Evolutionary conservation across 1,284 basidiomycete species (phyloP), one percentile per base, ranked within the genome.

Genomic region (Singerocomus inundabilis): DNA sequence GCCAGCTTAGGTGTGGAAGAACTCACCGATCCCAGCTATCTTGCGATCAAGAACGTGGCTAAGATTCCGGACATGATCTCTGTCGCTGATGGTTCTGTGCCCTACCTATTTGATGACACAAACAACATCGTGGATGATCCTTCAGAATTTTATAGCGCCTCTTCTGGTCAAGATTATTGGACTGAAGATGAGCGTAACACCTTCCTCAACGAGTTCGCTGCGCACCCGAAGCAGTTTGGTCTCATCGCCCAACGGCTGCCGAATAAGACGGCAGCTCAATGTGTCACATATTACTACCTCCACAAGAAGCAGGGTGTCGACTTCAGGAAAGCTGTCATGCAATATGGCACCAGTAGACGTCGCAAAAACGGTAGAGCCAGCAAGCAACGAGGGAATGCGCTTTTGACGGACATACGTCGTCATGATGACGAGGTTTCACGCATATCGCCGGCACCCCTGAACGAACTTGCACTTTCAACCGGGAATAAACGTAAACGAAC

Each of bases 191-290:
- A 98, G 72, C 88, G 88, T 62, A 74, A 79, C 44, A 81, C 82
- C 24, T 95, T 95, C 69, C 70, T 89, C 46, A 84, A 87, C 62
- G 85, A 88, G 60, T 98, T 90, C 66, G 87, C 90, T 4, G 78
- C 83, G 15, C 81, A 85, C 64, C 95, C 95, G 8, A 98, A 98
- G 69, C 95, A 98, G 67, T 98, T 98, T 64, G 93, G 92, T 38
- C 72, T 83, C 58, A 95, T 98, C 53, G 86, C 95, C 1, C 81
- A 86, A 31, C 81, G 75, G 48, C 71, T 98, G 16, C 84, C 88
- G 2, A 79, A 93, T 76, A 98, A 98, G 77, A 88, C 91, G 4
- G 76, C 90, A 0, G 74, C 84, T 0, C 91, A 98, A 78, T 98
- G 95, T 66, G 91, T 98, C 36, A 80, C 87, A 43, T 97, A 86